phyloP scores from a whole-genome alignment of 78 protist genomes.

The Dictyostelium capitatum region DNA sequence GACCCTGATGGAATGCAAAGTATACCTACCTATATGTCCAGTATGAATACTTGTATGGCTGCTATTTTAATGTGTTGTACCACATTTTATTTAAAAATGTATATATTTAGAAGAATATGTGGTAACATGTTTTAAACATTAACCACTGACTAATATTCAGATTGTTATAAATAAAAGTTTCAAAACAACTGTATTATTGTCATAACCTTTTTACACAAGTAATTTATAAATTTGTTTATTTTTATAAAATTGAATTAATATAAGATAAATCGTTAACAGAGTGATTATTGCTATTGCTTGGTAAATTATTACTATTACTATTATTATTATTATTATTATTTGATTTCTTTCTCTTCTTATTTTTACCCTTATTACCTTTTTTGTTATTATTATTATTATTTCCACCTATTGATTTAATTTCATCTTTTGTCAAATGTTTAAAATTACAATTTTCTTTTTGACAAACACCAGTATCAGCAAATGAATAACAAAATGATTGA shows the following conservation, averaged over 20 bases:
- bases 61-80: background rate
- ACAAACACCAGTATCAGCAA: slow-evolving; percentile 50
- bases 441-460: slow-evolving; percentile 32
- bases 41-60: background rate
- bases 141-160: no score
- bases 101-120: background rate
- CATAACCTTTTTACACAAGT: no score
- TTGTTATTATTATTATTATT: background rate
- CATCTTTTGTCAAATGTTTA: slow-evolving; percentile 27
- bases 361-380: background rate
- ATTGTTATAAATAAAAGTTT: no score
- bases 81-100: background rate
- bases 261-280: background rate
- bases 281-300: background rate
- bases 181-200: no score
- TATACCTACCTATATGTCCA: background rate
- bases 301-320: background rate
- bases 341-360: background rate
- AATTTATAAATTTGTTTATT: background rate
- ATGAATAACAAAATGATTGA: slow-evolving; percentile 23
- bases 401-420: slow-evolving; percentile 28
- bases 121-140: background rate
- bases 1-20: background rate
- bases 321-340: background rate
- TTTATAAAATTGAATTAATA: slow-evolving; percentile 19